Evolutionary conservation across 768 basidiomycete genomes (phyloP), one percentile per base, ranked within the genome.

Genomic region (Auricularia auricula-judae): DNA sequence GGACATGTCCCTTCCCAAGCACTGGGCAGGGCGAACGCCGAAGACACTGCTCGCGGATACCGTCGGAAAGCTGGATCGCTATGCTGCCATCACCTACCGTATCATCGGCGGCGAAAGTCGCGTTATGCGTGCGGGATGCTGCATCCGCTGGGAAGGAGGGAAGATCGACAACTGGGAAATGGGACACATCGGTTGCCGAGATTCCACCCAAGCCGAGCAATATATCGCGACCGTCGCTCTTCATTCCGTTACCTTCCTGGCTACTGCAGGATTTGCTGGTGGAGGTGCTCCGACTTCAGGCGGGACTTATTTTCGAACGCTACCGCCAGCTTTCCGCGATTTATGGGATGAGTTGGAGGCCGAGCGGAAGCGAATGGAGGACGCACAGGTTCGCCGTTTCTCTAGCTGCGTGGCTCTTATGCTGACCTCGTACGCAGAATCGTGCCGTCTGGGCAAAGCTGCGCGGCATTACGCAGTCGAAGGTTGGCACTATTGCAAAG

Each of bases 261-360:
- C 73, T 1, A 80, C 80, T 0, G 82, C 82, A 62, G 88, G 88
- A 7, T 92, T 92, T 73, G 80, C 64, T 16, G 62, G 83, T 10
- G 73, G 80, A 2, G 80, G 81, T n/a, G 73, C 72, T 3, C 75
- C 80, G 36, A 73, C 75, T 11, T 77, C 78, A 44, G 75, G 80
- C 58, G 77, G 80, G 58, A 62, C 68, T 42, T 86, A 89, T 0
- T 90, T 87, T 68, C 90, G 91, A 74, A 80, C 91, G 68, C 73
- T 85, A 8, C 78, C 98, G n/a, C 93, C 96, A 8, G 81, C 83
- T 18, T 96, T 88, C 74, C 83, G 93, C 66, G 89, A 93, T 73
- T 77, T 99, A 18, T 99, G 96, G 96, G 88, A 91, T 63, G 91
- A 95, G 72, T 76, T 98, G 16, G 93, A 94, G 70, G 72, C 68